These are phyloP conservation scores for Ophioceras dolichostomum DNA, from an alignment of 2,329 filamentous ascomycete species.

Conservation along the genomic window DNA sequence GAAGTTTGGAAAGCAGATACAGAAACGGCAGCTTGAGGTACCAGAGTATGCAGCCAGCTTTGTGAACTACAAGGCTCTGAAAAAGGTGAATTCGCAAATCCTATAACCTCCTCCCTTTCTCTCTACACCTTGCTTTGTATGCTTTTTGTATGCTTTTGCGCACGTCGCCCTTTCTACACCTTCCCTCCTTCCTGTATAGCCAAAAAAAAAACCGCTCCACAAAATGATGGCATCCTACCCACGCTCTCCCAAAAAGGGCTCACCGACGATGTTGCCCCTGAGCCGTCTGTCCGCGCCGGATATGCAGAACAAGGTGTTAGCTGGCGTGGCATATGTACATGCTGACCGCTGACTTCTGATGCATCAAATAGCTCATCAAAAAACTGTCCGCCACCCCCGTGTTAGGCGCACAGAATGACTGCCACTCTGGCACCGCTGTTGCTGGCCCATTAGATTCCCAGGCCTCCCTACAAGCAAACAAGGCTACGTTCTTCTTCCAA, in stretches of 20 bases:
- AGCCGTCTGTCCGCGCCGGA: too few relatives aligned
- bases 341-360: conserved; percentile 14
- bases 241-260: too few relatives aligned
- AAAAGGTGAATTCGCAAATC: conserved; percentile 73
- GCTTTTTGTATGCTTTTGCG: too few relatives aligned
- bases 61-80: conserved; percentile 97
- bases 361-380: conserved; percentile 72
- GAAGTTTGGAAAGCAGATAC: conserved; percentile 99
- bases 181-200: too few relatives aligned
- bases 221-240: too few relatives aligned
- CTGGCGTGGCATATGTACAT: too few relatives aligned
- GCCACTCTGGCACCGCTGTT: conserved; percentile 24
- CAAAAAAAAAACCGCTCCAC: too few relatives aligned
- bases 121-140: too few relatives aligned
- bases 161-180: too few relatives aligned
- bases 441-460: conserved; percentile 58
- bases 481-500: conserved; percentile 97
- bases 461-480: conserved; percentile 85
- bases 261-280: neutral
- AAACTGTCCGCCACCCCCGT: conserved; percentile 88
- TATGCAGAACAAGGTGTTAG: too few relatives aligned
- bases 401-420: conserved; percentile 63
- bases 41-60: conserved; percentile 99
- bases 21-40: conserved; percentile 97
- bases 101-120: too few relatives aligned